Conservation (phyloP, 2,329 filamentous ascomycete species). For the Cladorrhinum sp. region DNA sequence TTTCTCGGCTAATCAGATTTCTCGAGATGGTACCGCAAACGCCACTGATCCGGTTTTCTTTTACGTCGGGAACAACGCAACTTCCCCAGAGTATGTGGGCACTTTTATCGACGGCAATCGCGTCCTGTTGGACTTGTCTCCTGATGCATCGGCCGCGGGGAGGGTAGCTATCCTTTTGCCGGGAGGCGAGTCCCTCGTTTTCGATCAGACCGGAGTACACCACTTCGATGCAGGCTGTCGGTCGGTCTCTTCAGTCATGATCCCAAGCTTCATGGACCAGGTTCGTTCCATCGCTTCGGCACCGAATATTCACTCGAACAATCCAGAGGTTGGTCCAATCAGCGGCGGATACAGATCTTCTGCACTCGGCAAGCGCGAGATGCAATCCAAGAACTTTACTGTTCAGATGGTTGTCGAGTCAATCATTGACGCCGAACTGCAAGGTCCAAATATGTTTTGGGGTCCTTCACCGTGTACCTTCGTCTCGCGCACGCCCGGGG, state of each 20-base stretch:
- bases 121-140: conserved; percentile 23
- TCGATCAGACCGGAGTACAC: conserved; percentile 25
- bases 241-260: conserved; percentile 19
- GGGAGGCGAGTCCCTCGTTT: conserved; percentile 22
- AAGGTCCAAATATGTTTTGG: conserved; percentile 21
- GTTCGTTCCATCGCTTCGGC: conserved; percentile 14
- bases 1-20: conserved; percentile 16
- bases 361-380: conserved; percentile 1
- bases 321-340: not conserved
- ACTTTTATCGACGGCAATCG: conserved; percentile 22
- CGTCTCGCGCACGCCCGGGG: conserved; percentile 1
- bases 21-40: not conserved
- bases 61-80: conserved; percentile 26
- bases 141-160: conserved; percentile 19
- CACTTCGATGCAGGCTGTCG: conserved; percentile 24
- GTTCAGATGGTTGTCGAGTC: conserved; percentile 23
- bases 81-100: conserved; percentile 25
- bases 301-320: not conserved
- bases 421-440: conserved; percentile 15
- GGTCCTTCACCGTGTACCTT: conserved; percentile 23
- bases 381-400: conserved; percentile 18
- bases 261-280: conserved; percentile 25
- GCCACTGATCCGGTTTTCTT: conserved; percentile 22
- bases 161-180: conserved; percentile 19
- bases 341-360: not conserved